A percentile compares a stretch with the other conserved stretches of the same genome.
Conservation (phyloP, 441 rosid genomes). For the Eruca vesicaria region DNA sequence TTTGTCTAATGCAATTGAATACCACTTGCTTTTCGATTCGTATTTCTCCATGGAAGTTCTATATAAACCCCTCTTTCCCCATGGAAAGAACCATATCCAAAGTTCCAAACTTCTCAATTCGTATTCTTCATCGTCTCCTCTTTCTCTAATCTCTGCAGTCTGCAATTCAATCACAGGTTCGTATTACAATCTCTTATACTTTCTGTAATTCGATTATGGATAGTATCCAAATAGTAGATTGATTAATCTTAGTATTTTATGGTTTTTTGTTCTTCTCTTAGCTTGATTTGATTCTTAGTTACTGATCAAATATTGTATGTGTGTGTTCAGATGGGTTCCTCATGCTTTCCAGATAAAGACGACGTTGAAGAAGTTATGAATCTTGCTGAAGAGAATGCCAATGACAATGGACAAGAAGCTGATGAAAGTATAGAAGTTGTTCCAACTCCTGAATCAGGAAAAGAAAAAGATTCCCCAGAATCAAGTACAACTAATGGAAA, state of each 20-base stretch:
- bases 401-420: background rate
- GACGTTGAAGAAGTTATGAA: background rate
- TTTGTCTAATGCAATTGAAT: background rate
- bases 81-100: background rate
- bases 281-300: background rate
- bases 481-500: background rate
- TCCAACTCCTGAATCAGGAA: background rate
- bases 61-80: background rate
- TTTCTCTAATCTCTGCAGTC: background rate
- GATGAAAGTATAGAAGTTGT: background rate
- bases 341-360: background rate
- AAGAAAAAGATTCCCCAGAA: background rate
- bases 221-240: background rate
- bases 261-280: background rate
- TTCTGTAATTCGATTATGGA: background rate
- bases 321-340: background rate
- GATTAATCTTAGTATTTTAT: background rate
- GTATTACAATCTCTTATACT: background rate
- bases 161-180: background rate
- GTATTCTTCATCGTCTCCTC: background rate
- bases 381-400: background rate
- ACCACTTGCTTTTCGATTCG: background rate
- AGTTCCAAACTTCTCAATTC: background rate
- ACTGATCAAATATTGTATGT: background rate
- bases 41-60: background rate